Evolutionary conservation across 179 eudicot genomes (phyloP).

Genomic region (Dionaea muscipula): DNA sequence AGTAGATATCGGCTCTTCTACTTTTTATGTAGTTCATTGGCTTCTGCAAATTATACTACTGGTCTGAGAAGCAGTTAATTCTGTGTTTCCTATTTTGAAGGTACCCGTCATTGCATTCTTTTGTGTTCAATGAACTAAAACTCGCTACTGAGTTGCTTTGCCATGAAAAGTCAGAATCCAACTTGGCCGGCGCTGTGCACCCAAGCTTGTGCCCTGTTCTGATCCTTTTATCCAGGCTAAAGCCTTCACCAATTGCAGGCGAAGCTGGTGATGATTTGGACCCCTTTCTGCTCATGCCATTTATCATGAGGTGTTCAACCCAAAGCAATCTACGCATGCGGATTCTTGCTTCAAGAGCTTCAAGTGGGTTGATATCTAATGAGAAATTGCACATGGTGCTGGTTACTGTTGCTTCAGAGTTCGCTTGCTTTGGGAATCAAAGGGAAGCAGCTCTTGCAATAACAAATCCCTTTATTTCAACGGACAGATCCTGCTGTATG

Average conservation of each 20-base stretch:
- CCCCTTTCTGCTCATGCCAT: slow-evolving; percentile 85
- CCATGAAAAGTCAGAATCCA: slow-evolving; percentile 35
- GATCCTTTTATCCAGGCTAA: slow-evolving; percentile 81
- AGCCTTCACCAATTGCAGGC: slow-evolving; percentile 79
- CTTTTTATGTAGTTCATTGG: background rate
- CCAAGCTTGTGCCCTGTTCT: slow-evolving; percentile 92
- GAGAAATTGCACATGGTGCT: slow-evolving; percentile 65
- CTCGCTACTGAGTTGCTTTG: slow-evolving; percentile 61
- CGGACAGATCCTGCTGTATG: slow-evolving; percentile 7
- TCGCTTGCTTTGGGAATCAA: slow-evolving; percentile 32
- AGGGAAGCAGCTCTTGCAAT: slow-evolving; percentile 13
- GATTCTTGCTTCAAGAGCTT: slow-evolving; percentile 78
- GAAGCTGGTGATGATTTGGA: slow-evolving; percentile 77
- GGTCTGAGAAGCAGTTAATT: slow-evolving; percentile 7
- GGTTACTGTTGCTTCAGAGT: slow-evolving; percentile 52
- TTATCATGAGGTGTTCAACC: slow-evolving; percentile 64
- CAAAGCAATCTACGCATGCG: slow-evolving; percentile 84
- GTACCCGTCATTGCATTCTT: slow-evolving; percentile 82
- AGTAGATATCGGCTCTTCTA: background rate
- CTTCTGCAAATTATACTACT: background rate
- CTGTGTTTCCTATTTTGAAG: slow-evolving; percentile 22
- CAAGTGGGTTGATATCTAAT: slow-evolving; percentile 77
- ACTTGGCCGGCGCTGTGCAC: slow-evolving; percentile 59
- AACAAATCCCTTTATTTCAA: background rate
- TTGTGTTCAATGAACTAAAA: slow-evolving; percentile 54